Conservation (phyloP, 164 flowering plant species). For the Umbellularia californica region DNA sequence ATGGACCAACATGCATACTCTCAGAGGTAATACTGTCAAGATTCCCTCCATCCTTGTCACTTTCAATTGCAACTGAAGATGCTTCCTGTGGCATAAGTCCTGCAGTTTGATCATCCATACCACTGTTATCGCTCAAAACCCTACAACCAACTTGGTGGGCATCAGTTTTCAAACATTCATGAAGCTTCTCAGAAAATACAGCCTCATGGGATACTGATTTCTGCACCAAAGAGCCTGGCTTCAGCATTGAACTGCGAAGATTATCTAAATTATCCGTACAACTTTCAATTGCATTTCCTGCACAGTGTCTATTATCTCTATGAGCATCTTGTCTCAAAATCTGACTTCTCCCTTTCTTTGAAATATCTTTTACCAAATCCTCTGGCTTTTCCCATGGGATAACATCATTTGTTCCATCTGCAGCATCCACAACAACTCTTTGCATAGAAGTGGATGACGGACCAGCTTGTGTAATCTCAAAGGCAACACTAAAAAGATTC, state of each 20-base stretch:
- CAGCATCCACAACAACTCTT: conserved; percentile 10
- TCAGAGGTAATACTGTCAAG: conserved; percentile 3
- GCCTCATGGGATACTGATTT: conserved; percentile 12
- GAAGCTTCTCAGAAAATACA: conserved; percentile 1
- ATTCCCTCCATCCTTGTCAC: neutral
- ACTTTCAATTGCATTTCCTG: conserved; percentile 10
- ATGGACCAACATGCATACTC: conserved; percentile 17
- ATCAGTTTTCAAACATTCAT: neutral
- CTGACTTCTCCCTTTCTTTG: neutral
- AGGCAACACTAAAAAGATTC: neutral
- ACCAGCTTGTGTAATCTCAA: conserved; percentile 19
- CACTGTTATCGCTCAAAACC: conserved; percentile 5
- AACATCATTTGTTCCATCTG: neutral
- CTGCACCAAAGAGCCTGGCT: conserved; percentile 14
- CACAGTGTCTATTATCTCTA: conserved; percentile 12
- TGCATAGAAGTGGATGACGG: conserved; percentile 6
- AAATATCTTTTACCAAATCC: conserved; percentile 7
- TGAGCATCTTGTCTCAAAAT: conserved; percentile 12
- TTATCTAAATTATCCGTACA: conserved; percentile 4
- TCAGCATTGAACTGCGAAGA: conserved; percentile 5
- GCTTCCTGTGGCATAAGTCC: conserved; percentile 12
- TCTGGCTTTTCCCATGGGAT: conserved; percentile 9
- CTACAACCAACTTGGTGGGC: neutral
- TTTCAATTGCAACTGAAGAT: neutral
- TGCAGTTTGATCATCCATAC: conserved; percentile 16